A percentile compares a stretch with the other conserved stretches of the same genome.
Conservation (phyloP, 2,329 filamentous ascomycete species). For the Simplicillium aogashimaense region DNA sequence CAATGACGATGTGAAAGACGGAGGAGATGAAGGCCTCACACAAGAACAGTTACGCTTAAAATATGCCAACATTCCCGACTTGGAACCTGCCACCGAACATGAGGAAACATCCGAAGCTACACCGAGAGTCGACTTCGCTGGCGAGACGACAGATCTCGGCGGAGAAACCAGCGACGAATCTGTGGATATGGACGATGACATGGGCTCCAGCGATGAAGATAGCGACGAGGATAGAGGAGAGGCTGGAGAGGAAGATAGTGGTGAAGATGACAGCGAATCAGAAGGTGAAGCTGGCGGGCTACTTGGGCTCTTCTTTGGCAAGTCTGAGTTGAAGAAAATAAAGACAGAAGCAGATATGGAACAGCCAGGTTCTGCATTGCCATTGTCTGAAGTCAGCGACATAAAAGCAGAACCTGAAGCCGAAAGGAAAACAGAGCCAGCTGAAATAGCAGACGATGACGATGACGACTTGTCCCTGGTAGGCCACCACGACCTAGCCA, state of each 20-base stretch:
- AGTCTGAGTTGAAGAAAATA: slow-evolving; percentile 45
- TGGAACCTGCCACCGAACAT: slow-evolving; percentile 21
- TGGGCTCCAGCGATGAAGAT: slow-evolving; percentile 46
- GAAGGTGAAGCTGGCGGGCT: slow-evolving; percentile 37
- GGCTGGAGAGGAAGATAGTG: slow-evolving; percentile 26
- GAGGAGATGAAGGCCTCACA: slow-evolving; percentile 55
- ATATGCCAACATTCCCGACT: slow-evolving; percentile 53
- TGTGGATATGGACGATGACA: slow-evolving; percentile 58
- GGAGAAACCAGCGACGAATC: slow-evolving; percentile 54
- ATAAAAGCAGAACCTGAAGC: slow-evolving; percentile 1
- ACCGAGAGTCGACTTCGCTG: slow-evolving; percentile 12
- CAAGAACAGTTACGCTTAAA: slow-evolving; percentile 60
- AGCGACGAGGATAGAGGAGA: slow-evolving; percentile 32
- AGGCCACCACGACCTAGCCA: slow-evolving; percentile 16
- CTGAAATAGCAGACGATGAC: slow-evolving; percentile 12
- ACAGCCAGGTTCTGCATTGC: too few species aligned
- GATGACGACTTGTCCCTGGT: slow-evolving; percentile 24
- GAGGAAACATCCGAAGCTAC: slow-evolving; percentile 13
- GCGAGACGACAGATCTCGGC: slow-evolving; percentile 16
- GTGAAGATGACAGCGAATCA: slow-evolving; percentile 30
- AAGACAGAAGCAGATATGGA: slow-evolving; percentile 28
- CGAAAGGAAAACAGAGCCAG: not conserved
- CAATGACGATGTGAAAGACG: slow-evolving; percentile 37
- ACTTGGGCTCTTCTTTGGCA: slow-evolving; percentile 48
- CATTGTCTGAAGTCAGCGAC: slow-evolving; percentile 1